Base-by-base conservation (phyloP, 2,329 filamentous ascomycete species). In the Ophiostoma sp. region DNA sequence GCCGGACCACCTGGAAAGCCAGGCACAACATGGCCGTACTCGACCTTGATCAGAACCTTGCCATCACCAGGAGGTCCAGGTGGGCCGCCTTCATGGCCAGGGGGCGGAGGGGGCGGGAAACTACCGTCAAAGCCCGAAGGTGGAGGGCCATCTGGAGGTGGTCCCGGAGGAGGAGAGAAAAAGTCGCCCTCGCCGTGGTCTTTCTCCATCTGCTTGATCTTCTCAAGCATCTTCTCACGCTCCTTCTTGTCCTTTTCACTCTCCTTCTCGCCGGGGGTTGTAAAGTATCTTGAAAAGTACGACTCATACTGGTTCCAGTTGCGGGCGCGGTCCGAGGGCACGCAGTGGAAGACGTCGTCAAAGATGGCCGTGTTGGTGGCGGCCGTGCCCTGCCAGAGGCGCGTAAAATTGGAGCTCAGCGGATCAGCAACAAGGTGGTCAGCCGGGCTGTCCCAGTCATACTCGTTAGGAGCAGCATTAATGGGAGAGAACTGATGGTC, bases 1-100 rank as follows among this genome's bases (percentile, higher is more conserved):
- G 80, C 80, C 62, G 89, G 87, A 7, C 93, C 91, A 71, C 89
- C 85, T 0, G 85, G 82, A 77, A 96, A 91, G 75, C 94, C 87
- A 66, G 86, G 87, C 63, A 97, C 90, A 1, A 96, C 91, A 79
- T 97, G 94, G 0, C 93, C 94, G 79, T 93, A 94, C 75, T 89
- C 85, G 73, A 93, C 92, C 76, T 86, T 85, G 41, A 27, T 12
- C 9, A 2, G 5, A 18, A 27, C 16, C 18, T 45, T 44, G 41
- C 63, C 63, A 83, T 81, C 4, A 44, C 38, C 42, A 47, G 49
- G 63, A 12, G 63, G 7, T 3, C 82, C 87, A 18, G 18, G 49
- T 18, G 49, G 49, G 18, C 49, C 49, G 18, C 49, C 49, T 27
- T 55, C 49, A 8, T 55, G 49, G 49, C 49, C 49, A 11, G 60